Conservation (phyloP, 164 flowering plant species). For the Pachysandra terminalis region DNA sequence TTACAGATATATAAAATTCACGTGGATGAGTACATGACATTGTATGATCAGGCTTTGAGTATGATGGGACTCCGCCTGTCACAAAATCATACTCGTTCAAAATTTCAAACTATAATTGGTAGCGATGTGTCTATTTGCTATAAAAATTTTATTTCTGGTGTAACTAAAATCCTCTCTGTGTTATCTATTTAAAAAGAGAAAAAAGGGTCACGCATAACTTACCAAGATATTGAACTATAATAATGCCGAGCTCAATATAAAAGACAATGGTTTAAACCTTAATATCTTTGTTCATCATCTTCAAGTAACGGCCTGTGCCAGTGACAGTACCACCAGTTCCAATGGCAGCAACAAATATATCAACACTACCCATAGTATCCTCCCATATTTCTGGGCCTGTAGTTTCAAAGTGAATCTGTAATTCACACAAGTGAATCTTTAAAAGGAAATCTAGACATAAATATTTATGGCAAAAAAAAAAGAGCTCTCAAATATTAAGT, state of each 20-base stretch:
- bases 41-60: background rate
- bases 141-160: background rate
- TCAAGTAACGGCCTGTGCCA: conserved; percentile 69
- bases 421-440: conserved; percentile 17
- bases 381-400: conserved; percentile 95
- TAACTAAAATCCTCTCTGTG: background rate
- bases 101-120: background rate
- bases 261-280: conserved; percentile 40
- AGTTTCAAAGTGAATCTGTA: conserved; percentile 79
- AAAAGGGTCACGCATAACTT: background rate
- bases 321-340: conserved; percentile 87
- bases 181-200: background rate
- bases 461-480: background rate
- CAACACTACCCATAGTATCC: conserved; percentile 71
- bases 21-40: background rate
- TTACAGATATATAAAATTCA: background rate
- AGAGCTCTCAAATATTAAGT: background rate
- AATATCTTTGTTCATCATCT: conserved; percentile 65
- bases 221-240: background rate
- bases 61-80: background rate
- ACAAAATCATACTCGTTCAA: background rate
- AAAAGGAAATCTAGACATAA: conserved; percentile 3
- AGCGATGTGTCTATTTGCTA: background rate
- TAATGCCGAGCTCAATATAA: background rate
- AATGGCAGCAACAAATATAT: conserved; percentile 72